Evolutionary conservation across 2,329 filamentous ascomycete species (phyloP), one percentile per base, ranked within the genome.

Genomic region (Phyllosticta ampelicida): DNA sequence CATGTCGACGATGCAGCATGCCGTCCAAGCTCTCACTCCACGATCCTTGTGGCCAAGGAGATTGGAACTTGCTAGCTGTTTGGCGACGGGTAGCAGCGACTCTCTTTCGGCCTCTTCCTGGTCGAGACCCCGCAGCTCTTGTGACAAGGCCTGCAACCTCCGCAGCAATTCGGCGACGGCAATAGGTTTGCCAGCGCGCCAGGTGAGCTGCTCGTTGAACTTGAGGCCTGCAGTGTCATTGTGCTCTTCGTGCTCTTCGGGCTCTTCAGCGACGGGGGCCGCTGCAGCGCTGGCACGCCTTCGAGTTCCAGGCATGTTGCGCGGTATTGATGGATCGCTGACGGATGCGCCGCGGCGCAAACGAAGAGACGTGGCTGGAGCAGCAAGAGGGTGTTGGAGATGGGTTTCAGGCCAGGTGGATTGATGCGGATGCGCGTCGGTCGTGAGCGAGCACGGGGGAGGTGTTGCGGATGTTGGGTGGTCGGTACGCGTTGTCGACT

Each of bases 1-100:
- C 64, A 99, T 87, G 71, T 99, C 94, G 57, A 96, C 90, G 61
- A 97, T 79, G 71, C 91, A 97, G 67, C 89, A 89, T 50, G 90
- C 86, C 29, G 89, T 83, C 77, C 87, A 96, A 23, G 94, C 92
- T 72, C 88, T 87, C 63, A 99, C 90, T 58, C 94, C 94, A 63
- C 86, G 87, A 72, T 99, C 94, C 75, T 95, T 95, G 74, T 99
- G 94, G 60, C 83, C 84, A 52, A 99, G 75, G 21, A 99, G 78
- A 67, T 94, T 90, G 61, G 86, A 84, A 62, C 86, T 85, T 5
- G 86, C 89, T 51, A 99, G 80, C 66, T 96, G 89, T 68, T 90
- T 87, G 55, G 92, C 89, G 62, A 95, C 88, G 54, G 86, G 85
- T 61, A 80, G 83, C 63, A 97, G 80, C n/a, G 90, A 91, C n/a